Evolutionary conservation across 805 yeast species (phyloP), one percentile per base, ranked within the genome.

Genomic region (Saturnispora sekii): DNA sequence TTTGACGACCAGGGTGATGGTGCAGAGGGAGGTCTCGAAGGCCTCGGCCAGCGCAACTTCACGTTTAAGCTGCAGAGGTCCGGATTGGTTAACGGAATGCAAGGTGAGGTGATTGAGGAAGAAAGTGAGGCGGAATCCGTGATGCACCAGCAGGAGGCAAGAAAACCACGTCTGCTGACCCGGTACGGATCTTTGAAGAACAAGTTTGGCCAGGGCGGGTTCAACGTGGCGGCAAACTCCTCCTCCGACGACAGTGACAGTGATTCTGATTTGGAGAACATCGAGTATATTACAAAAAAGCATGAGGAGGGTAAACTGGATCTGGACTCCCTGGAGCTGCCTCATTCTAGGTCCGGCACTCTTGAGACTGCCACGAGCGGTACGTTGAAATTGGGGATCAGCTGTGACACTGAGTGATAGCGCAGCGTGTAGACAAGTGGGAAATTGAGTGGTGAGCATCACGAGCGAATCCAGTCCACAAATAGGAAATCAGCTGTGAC

Each of bases 221-320:
- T 21, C 26, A 21, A 21, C 26, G 26, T 21, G 8, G 26, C 6
- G 26, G 26, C 26, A 21, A 21, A 21, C 26, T 21, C 26, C 8
- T 21, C 26, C 26, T 3, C 5, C 26, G 49, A 48, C 37, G 55
- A 47, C 11, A 21, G 32, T 14, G 63, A 59, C 36, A 55, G 60
- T 1, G 64, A 61, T 40, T 57, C 63, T 0, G 65, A 61, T 44
- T 62, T 59, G 36, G 65, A 62, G 42, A 60, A 60, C 37, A 62
- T 62, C 16, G 64, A 60, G 39, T 53, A 40, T 40, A 46, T 50
- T 5, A 36, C 46, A 1, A 51, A 43, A 28, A 39, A 37, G 30
- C 38, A 42, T 17, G 17, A 33, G n/a, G 44, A 41, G 38, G 44
- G 44, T 8, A 28, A 14, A 11, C 18, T 41, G 1, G 44, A 41